A percentile compares a stretch with the other conserved stretches of the same genome.
Conservation (phyloP, 192 early-diverging fungal species). For the Lobosporangium transversale region DNA sequence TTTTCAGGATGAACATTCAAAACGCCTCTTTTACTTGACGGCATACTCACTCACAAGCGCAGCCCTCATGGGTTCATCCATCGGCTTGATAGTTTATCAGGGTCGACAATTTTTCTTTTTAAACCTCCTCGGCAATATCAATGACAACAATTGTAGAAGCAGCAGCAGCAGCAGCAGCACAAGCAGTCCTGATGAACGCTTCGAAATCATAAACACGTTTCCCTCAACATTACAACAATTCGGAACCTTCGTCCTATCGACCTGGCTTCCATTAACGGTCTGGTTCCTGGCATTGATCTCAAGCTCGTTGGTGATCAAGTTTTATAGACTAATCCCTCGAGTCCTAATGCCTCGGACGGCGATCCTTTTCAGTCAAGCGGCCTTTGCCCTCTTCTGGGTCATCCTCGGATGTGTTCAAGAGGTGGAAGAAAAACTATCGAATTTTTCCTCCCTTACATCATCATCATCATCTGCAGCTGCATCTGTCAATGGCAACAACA, state of each 20-base stretch:
- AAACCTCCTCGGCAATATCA: not conserved
- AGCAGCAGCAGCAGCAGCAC: not conserved
- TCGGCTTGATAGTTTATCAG: conserved; percentile 41
- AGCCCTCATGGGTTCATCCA: conserved; percentile 42
- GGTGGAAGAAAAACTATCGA: too few relatives aligned
- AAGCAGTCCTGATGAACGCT: too few relatives aligned
- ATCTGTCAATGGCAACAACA: too few relatives aligned
- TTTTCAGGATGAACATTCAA: too few relatives aligned
- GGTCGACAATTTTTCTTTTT: conserved; percentile 35
- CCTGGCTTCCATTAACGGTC: conserved; percentile 21
- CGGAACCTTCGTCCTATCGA: too few relatives aligned
- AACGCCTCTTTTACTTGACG: conserved; percentile 31
- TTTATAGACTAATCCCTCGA: conserved; percentile 14
- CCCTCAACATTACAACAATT: not conserved
- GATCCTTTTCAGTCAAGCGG: conserved; percentile 23
- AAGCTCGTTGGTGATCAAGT: conserved; percentile 5
- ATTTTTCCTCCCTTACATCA: too few relatives aligned
- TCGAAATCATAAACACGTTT: not conserved
- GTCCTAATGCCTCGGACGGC: conserved; percentile 16
- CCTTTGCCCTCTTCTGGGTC: conserved; percentile 35
- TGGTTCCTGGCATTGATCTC: conserved; percentile 8
- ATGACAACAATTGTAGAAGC: not conserved
- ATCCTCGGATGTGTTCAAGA: too few relatives aligned
- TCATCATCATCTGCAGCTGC: too few relatives aligned
- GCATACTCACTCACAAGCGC: conserved; percentile 33